Base-by-base conservation (phyloP, 208 protist genomes). In the Trypanosoma platydactyli region DNA sequence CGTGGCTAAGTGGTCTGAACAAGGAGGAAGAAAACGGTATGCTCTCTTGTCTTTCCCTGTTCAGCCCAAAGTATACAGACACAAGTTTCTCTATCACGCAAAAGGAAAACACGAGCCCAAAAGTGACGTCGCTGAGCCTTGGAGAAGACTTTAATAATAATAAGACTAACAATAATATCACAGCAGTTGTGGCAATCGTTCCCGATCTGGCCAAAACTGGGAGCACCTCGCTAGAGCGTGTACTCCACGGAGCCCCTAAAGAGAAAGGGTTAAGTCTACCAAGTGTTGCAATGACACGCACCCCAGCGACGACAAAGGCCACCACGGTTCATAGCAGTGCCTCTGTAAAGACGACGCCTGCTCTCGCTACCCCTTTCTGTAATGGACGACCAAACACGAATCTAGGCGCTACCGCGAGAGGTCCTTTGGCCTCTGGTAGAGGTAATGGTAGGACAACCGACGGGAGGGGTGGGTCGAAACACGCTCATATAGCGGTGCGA, bases 1-100 rank as follows among this genome's bases (percentile, higher is more conserved):
- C 73, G n/a, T 95, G 90, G 88, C 46, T 95, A 20, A 20, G 7
- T 5, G 35, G 30, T 35, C 11, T n/a, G 27, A 25, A 52, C 22
- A 18, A 48, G 18, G 38, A 25, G 0, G 55, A 33, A 29, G 33
- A n/a, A 24, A 57, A 16, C 41, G 7, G n/a, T 12, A 24, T 20
- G 4, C 20, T 42, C 0, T 62, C 46, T 1, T 51, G 48, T 48
- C 48, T 56, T 5, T 71, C 65, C 24, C 24, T 71, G 0, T 44
- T 44, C 15, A 62, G 64, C 54, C 5, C 44, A 33, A 35, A 46
- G 22, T 11, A 3, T 18, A 44, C 11, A 27, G 20, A 40, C 1
- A 29, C 20, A 25, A 44, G 55, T 3, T 24, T 16, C 44, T 30
- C 61, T 13, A 38, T 55, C 2, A 70, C 35, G 42, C 6, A 61